Conservation (phyloP, 768 basidiomycete genomes). For the Pulveroboletus frians region DNA sequence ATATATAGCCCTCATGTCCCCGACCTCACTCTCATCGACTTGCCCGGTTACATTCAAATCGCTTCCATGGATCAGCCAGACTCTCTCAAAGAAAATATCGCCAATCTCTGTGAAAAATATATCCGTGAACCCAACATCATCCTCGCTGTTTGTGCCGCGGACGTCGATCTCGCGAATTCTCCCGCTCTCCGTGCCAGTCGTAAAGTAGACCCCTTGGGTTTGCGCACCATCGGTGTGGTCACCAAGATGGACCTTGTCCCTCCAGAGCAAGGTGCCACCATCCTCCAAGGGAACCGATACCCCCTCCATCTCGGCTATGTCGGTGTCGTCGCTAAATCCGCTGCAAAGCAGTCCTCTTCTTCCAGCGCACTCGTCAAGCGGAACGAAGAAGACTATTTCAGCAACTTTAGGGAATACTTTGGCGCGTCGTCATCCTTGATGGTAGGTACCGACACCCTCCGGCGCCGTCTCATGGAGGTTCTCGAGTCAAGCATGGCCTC, state of each 20-base stretch:
- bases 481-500: slow-evolving; percentile 97
- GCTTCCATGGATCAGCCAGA: slow-evolving; percentile 95
- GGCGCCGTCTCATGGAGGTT: slow-evolving; percentile 91
- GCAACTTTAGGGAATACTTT: slow-evolving; percentile 56
- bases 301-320: slow-evolving; percentile 98
- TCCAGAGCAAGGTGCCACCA: slow-evolving; percentile 73
- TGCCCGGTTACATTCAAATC: slow-evolving; percentile 97
- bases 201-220: slow-evolving; percentile 89
- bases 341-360: slow-evolving; percentile 49
- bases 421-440: slow-evolving; percentile 61
- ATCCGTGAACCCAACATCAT: slow-evolving; percentile 99
- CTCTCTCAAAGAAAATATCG: slow-evolving; percentile 87
- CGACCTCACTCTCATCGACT: slow-evolving; percentile 94
- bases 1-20: slow-evolving; percentile 96
- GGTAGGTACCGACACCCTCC: slow-evolving; percentile 89
- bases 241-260: slow-evolving; percentile 99
- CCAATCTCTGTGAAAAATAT: slow-evolving; percentile 86
- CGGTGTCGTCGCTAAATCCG: slow-evolving; percentile 86
- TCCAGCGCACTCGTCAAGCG: slow-evolving; percentile 46
- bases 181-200: slow-evolving; percentile 91
- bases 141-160: slow-evolving; percentile 96
- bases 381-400: slow-evolving; percentile 67
- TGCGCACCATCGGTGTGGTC: slow-evolving; percentile 94
- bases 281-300: slow-evolving; percentile 86
- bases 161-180: slow-evolving; percentile 97